Percentiles rank a stretch among this genome's conserved stretches.
Evolutionary conservation across 257 asterid species (phyloP).

Genomic region (Fraxinus americana): DNA sequence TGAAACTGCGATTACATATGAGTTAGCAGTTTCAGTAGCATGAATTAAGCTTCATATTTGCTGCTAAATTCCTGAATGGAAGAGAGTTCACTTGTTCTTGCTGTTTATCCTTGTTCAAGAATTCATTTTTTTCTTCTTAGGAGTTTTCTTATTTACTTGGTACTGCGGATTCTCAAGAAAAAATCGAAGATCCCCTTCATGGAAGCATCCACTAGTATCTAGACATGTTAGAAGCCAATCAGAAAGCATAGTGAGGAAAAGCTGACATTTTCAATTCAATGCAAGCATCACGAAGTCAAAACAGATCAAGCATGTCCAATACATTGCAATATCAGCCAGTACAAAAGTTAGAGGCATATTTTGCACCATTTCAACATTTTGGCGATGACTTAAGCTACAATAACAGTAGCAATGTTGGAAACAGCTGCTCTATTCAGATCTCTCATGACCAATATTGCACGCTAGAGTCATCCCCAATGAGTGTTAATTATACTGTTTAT

Average conservation of each 20-base stretch:
- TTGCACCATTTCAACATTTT: constrained; percentile 45
- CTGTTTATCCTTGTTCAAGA: not conserved
- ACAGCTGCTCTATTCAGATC: constrained; percentile 38
- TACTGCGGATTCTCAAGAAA: not conserved
- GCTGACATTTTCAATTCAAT: constrained; percentile 25
- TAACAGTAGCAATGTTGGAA: constrained; percentile 23
- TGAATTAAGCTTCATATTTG: not conserved
- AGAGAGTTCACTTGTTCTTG: not conserved
- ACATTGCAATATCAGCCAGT: constrained; percentile 48
- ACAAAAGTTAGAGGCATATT: constrained; percentile 48
- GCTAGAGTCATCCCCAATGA: constrained; percentile 66
- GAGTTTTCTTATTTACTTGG: too few species aligned
- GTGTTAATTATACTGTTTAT: constrained; percentile 16
- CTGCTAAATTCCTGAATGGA: not conserved
- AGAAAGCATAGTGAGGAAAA: not conserved
- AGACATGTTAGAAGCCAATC: not conserved
- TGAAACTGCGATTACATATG: not conserved
- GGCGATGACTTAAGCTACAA: constrained; percentile 41
- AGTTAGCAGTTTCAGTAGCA: not conserved
- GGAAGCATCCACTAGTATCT: not conserved
- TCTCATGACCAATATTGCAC: constrained; percentile 52
- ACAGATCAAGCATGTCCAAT: constrained; percentile 49
- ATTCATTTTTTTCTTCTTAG: too few species aligned
- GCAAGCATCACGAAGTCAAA: constrained; percentile 51
- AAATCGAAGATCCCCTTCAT: not conserved